A percentile compares a stretch with the other conserved stretches of the same genome.
These are phyloP conservation scores for Lyophyllum shimeji DNA, from an alignment of 768 basidiomycete genomes.

Conservation along the genomic window DNA sequence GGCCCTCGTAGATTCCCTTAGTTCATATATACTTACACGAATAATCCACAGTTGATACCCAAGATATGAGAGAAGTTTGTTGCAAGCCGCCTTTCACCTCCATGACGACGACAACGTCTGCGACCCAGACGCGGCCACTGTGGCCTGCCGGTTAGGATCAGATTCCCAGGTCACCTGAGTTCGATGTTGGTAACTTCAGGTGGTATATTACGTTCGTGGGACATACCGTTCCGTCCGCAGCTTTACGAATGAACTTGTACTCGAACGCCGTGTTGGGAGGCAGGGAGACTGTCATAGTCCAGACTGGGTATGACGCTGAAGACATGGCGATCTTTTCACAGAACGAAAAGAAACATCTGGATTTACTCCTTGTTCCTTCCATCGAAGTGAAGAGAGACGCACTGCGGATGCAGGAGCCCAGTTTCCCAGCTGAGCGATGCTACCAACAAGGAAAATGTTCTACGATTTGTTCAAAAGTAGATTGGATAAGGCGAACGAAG, in stretches of 20 bases:
- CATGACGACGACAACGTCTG: constrained; percentile 43
- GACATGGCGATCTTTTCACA: constrained; percentile 47
- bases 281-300: constrained; percentile 50
- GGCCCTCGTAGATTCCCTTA: too few relatives aligned
- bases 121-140: constrained; percentile 37
- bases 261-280: constrained; percentile 50
- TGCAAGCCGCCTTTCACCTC: constrained; percentile 27
- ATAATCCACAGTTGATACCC: background rate
- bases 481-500: background rate
- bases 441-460: constrained; percentile 64
- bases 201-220: background rate
- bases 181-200: background rate
- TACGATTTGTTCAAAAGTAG: constrained; percentile 17
- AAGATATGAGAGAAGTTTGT: background rate
- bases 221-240: constrained; percentile 48
- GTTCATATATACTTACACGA: too few relatives aligned
- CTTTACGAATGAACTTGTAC: constrained; percentile 64
- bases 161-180: constrained; percentile 59
- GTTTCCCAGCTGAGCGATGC: constrained; percentile 50
- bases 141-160: constrained; percentile 54
- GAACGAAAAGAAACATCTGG: background rate
- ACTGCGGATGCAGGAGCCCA: constrained; percentile 53
- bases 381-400: constrained; percentile 9
- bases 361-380: background rate
- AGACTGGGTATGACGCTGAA: constrained; percentile 51